Base-by-base conservation (phyloP, 371 early-diverging fungal genomes). In the Mucor circinelloides region DNA sequence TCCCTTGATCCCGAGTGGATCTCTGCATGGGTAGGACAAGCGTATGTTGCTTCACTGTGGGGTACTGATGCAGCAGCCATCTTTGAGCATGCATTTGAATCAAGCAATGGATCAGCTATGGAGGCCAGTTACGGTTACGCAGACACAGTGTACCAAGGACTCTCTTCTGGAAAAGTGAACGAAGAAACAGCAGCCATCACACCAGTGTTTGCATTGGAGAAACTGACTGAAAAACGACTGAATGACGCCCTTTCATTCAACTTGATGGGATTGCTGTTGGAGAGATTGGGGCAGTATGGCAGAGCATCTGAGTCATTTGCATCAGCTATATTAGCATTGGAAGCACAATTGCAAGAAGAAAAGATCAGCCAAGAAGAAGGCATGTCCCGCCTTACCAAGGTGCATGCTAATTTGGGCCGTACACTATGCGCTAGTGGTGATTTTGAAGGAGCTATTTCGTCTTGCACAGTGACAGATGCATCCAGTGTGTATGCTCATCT, bases 1-100 rank as follows among this genome's bases (percentile, higher is more conserved):
- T 83, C 88, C 1, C 64, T 90, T 10, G 94, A 95, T 57, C 95
- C 97, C 1, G 95, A 95, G 66, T 89, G 82, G 73, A 82, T 88
- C 6, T 81, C 88, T 15, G 89, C 90, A 6, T 95, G 97, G 96
- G 84, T 94, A 44, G 97, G 97, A 6, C 94, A 92, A 63, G 95
- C 93, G 0, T 83, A 92, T 63, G 84, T 93, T 10, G 90, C 93
- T 6, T 85, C 90, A 64, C 63, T 81, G 0, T 79, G 85, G 73
- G 89, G 85, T 21, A 81, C 84, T 13, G 68, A 75, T 46, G 89
- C 88, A 7, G 74, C 81, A 6, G 89, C 84, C 1, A 72, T 93
- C 27, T 92, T 89, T 69, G 91, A 93, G 48, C 94, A 95, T 68
- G 90, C 94, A 5, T 86, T 90, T 75, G 87, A 89, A 36, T 83